Conservation (phyloP, 352 stramenopile genomes). For the Phytophthora litchii region DNA sequence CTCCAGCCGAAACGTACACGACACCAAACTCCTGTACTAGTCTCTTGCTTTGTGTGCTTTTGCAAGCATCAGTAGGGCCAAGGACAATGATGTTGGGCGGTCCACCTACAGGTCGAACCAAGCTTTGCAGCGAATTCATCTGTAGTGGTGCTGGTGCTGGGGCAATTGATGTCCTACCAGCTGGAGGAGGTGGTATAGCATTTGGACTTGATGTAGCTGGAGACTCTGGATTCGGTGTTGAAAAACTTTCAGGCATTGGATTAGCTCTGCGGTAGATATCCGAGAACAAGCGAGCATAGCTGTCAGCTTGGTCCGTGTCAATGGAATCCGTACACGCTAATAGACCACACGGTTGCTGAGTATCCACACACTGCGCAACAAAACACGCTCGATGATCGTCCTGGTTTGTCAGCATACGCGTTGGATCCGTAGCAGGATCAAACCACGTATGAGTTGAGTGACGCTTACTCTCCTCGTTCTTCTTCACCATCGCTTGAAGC, state of each 20-base stretch:
- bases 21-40: slow-evolving; percentile 90
- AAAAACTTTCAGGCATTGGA: slow-evolving; percentile 6
- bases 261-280: slow-evolving; percentile 61
- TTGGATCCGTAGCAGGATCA: slow-evolving; percentile 23
- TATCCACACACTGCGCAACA: slow-evolving; percentile 48
- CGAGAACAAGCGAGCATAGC: slow-evolving; percentile 65
- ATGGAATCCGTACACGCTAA: slow-evolving; percentile 62
- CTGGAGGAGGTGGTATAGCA: slow-evolving; percentile 7
- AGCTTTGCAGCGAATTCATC: slow-evolving; percentile 1
- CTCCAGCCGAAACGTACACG: slow-evolving; percentile 92
- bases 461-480: slow-evolving; percentile 29
- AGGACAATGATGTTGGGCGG: slow-evolving; percentile 85
- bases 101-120: slow-evolving; percentile 5
- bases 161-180: slow-evolving; percentile 18
- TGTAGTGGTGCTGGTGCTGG: slow-evolving; percentile 8
- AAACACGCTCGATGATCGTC: slow-evolving; percentile 65
- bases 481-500: slow-evolving; percentile 38
- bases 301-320: slow-evolving; percentile 43
- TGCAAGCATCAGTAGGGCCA: slow-evolving; percentile 93
- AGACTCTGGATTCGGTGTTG: slow-evolving; percentile 2
- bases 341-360: slow-evolving; percentile 37
- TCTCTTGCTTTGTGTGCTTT: slow-evolving; percentile 94
- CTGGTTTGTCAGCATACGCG: slow-evolving; percentile 41
- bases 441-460: slow-evolving; percentile 45
- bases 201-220: neutral